Conservation (phyloP, 1,284 basidiomycete species). For the Rhodofomes roseus region DNA sequence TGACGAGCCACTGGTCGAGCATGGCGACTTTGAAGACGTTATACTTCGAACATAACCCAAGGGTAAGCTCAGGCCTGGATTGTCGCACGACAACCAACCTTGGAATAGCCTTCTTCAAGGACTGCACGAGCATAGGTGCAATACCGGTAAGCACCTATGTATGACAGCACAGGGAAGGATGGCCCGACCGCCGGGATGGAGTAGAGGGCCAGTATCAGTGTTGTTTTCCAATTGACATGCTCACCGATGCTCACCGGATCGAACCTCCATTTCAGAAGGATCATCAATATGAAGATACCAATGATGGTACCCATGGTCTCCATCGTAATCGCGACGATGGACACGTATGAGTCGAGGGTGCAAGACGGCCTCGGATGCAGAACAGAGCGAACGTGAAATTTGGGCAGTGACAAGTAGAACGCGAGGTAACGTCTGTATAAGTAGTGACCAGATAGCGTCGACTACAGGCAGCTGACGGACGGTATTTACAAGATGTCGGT, state of each 20-base stretch:
- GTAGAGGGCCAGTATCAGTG: not conserved
- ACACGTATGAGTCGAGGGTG: too few species aligned
- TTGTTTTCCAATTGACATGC: not conserved
- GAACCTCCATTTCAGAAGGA: not conserved
- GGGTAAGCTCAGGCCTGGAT: not conserved
- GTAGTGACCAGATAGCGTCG: too few species aligned
- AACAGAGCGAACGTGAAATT: too few species aligned
- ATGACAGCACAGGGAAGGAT: not conserved
- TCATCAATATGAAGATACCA: not conserved
- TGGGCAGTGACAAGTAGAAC: too few species aligned
- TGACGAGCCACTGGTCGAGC: constrained; percentile 30
- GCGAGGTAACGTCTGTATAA: too few species aligned
- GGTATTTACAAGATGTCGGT: too few species aligned
- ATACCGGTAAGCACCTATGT: constrained; percentile 3
- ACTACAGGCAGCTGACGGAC: too few species aligned
- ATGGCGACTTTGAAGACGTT: constrained; percentile 33
- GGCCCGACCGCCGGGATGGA: constrained; percentile 4
- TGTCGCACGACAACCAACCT: constrained; percentile 18
- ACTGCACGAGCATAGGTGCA: constrained; percentile 13
- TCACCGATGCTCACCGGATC: not conserved
- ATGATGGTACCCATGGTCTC: not conserved
- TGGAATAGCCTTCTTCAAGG: constrained; percentile 37
- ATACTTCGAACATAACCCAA: constrained; percentile 6
- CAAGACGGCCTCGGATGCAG: too few species aligned
- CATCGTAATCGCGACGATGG: not conserved